Percentiles rank a stretch among this genome's conserved stretches.
Evolutionary conservation across 1,284 basidiomycete genomes (phyloP).

Genomic region (Pterulicium gracile): DNA sequence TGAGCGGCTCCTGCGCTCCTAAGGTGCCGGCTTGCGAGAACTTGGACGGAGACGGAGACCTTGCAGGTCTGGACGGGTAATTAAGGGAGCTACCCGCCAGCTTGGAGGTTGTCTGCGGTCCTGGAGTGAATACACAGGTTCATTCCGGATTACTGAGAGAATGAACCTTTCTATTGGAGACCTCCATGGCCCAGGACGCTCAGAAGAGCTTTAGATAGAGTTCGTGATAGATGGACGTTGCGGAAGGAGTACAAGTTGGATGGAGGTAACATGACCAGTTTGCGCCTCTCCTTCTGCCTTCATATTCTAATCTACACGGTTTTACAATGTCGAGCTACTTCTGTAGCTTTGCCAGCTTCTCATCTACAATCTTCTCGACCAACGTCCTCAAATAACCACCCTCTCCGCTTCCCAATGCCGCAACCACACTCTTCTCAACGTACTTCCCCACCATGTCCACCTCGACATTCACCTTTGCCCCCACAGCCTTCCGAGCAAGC

Average conservation of each 20-base stretch:
- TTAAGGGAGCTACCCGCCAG: neutral
- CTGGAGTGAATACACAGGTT: neutral
- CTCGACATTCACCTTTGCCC: constrained; percentile 88
- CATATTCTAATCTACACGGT: neutral
- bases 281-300: neutral
- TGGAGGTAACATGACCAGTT: neutral
- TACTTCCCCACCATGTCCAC: constrained; percentile 90
- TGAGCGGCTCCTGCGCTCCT: neutral
- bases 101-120: neutral
- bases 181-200: constrained; percentile 2
- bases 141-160: no score
- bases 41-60: constrained; percentile 34
- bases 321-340: neutral
- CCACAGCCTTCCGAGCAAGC: constrained; percentile 65
- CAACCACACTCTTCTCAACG: constrained; percentile 71
- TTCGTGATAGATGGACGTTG: constrained; percentile 7
- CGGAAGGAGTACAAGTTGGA: no score
- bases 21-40: constrained; percentile 6
- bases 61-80: constrained; percentile 7
- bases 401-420: constrained; percentile 55
- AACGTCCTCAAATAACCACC: constrained; percentile 44
- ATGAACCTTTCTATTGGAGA: neutral
- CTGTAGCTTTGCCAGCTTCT: constrained; percentile 30
- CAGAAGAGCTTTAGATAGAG: no score
- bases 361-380: constrained; percentile 67